phyloP scores from a whole-genome alignment of 306 rosid genomes.

The Trichosanthes cucumerina region DNA sequence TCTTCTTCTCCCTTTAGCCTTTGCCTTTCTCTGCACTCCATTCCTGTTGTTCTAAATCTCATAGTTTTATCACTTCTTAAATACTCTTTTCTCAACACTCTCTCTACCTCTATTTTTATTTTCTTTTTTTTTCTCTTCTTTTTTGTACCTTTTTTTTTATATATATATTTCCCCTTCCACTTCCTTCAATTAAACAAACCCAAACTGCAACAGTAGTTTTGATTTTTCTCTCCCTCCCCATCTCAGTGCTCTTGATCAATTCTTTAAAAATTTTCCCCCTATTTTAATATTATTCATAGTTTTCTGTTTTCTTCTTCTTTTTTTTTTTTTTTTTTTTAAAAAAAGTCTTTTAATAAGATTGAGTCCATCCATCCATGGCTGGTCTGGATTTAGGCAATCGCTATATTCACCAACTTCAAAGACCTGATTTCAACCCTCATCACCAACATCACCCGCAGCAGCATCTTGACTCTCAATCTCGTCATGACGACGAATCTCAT shows the following conservation, averaged over 20 bases:
- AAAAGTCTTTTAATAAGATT: slow-evolving; percentile 20
- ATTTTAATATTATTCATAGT: slow-evolving; percentile 34
- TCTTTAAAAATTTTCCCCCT: slow-evolving; percentile 7
- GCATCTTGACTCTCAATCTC: slow-evolving; percentile 24
- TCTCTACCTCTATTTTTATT: slow-evolving; percentile 11
- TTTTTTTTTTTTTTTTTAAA: neutral
- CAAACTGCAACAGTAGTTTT: slow-evolving; percentile 20
- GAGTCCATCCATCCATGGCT: slow-evolving; percentile 52
- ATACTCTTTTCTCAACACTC: slow-evolving; percentile 14
- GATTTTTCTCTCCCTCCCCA: neutral
- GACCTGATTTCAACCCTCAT: slow-evolving; percentile 50
- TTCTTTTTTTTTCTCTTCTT: neutral
- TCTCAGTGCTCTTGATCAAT: neutral
- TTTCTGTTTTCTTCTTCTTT: slow-evolving; percentile 39
- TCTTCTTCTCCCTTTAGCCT: slow-evolving; percentile 4
- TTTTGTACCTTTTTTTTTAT: neutral
- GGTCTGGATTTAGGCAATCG: slow-evolving; percentile 84
- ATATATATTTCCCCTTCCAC: slow-evolving; percentile 1
- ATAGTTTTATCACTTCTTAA: slow-evolving; percentile 8
- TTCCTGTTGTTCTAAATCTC: slow-evolving; percentile 18
- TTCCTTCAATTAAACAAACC: slow-evolving; percentile 25
- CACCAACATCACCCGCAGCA: slow-evolving; percentile 23
- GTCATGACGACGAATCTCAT: slow-evolving; percentile 27
- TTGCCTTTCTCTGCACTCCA: slow-evolving; percentile 47
- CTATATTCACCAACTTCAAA: slow-evolving; percentile 57